These are phyloP conservation scores for Colletotrichum shisoi DNA, from an alignment of 2,329 filamentous ascomycete species.

Conservation along the genomic window DNA sequence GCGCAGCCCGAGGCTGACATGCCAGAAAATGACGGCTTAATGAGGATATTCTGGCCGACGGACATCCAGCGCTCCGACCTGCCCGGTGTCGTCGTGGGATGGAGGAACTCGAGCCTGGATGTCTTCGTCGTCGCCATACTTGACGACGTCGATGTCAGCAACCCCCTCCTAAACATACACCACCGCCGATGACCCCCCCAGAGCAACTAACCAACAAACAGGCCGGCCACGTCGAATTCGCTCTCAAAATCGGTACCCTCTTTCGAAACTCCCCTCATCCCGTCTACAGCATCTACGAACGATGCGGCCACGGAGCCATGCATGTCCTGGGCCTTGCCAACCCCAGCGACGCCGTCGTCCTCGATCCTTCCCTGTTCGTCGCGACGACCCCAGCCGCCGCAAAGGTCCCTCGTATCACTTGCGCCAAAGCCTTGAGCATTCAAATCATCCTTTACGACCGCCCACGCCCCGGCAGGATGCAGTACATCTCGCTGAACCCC, in stretches of 20 bases:
- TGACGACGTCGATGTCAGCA: constrained; percentile 84
- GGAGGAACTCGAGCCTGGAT: constrained; percentile 91
- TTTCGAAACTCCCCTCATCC: constrained; percentile 84
- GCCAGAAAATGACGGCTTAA: constrained; percentile 82
- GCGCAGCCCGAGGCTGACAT: constrained; percentile 59
- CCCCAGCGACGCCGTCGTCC: constrained; percentile 58
- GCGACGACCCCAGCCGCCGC: constrained; percentile 61
- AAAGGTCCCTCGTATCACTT: constrained; percentile 75
- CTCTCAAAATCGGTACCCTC: constrained; percentile 81
- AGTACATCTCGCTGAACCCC: constrained; percentile 90
- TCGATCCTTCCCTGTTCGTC: constrained; percentile 75
- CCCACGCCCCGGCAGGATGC: constrained; percentile 86
- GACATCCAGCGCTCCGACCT: constrained; percentile 76
- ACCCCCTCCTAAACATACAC: neutral
- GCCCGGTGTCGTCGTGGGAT: constrained; percentile 90
- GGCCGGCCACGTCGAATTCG: constrained; percentile 84
- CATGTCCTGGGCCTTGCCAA: constrained; percentile 89
- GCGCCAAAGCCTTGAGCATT: constrained; percentile 73
- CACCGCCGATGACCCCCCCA: neutral
- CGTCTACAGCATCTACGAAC: constrained; percentile 78
- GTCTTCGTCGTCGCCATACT: constrained; percentile 89
- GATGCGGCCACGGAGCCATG: constrained; percentile 84
- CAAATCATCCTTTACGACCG: constrained; percentile 91
- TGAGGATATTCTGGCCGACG: constrained; percentile 98
- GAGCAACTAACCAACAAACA: constrained; percentile 50